phyloP scores from a whole-genome alignment of 352 stramenopile species.

The Pythium oligandrum region DNA sequence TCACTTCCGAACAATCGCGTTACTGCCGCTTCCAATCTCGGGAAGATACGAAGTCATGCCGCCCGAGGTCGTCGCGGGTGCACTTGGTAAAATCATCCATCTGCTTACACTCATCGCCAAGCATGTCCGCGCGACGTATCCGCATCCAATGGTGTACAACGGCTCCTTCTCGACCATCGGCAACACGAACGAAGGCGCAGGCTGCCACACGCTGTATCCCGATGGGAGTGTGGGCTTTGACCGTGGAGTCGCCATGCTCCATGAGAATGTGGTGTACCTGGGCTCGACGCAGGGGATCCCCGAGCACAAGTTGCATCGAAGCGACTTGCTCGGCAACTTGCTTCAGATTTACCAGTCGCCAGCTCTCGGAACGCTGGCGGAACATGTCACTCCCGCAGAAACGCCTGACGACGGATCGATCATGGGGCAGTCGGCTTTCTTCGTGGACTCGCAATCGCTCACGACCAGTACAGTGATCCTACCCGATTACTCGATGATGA shows the following conservation, averaged over 20 bases:
- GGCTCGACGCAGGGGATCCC: constrained; percentile 44
- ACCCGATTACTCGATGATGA: constrained; percentile 44
- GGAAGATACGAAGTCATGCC: constrained; percentile 68
- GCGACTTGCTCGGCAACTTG: constrained; percentile 68
- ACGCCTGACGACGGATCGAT: no score
- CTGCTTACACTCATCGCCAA: constrained; percentile 63
- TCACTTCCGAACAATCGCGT: constrained; percentile 64
- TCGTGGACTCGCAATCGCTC: constrained; percentile 48
- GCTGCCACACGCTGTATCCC: constrained; percentile 81
- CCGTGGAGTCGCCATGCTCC: constrained; percentile 64
- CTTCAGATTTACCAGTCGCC: constrained; percentile 39
- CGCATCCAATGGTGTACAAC: constrained; percentile 82
- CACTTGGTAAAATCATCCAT: constrained; percentile 72
- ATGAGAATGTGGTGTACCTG: constrained; percentile 71
- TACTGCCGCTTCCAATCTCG: constrained; percentile 65
- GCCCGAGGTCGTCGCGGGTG: constrained; percentile 66
- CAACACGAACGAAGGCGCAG: constrained; percentile 66
- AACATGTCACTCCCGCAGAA: not conserved
- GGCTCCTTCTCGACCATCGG: constrained; percentile 86
- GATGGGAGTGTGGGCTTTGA: constrained; percentile 77
- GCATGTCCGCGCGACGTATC: constrained; percentile 66
- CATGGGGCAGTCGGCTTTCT: constrained; percentile 19
- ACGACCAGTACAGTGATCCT: constrained; percentile 54
- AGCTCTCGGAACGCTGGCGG: constrained; percentile 31
- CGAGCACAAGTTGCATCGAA: constrained; percentile 29